Evolutionary conservation across 306 rosid species (phyloP), one percentile per base, ranked within the genome.

Genomic region (Corylus avellana): DNA sequence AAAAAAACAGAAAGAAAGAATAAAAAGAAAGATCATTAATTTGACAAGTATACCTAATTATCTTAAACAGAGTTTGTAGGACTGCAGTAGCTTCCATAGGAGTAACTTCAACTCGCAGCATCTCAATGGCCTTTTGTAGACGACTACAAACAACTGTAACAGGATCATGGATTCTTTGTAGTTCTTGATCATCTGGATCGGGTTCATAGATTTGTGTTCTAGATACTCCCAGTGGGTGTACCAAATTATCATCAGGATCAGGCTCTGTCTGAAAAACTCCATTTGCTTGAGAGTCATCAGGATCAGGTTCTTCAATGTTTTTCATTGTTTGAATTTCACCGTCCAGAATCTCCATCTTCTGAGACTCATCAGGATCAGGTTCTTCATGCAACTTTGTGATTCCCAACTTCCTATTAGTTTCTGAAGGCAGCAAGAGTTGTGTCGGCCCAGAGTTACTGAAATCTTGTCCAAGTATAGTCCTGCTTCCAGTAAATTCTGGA

Each of bases 161-260:
- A 63, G 94, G 83, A 72, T 88, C 97, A 79, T 90, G 90, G 64
- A 95, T 90, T 85, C 97, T 88, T 83, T 82, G 93, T 72, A 91
- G 70, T 83, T 90, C 98, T 80, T 89, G 84, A 86, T 95, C 97
- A 85, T 95, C 94, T 7, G 98, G 94, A 87, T 92, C 92, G 16
- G 92, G 96, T 78, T 93, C 98, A 67, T 80, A 88, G 46, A 83
- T 81, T 83, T 82, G 91, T 88, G 82, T 76, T 27, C 84, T 77
- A 72, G 89, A 86, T 32, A 67, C 73, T 37, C 80, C 85, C 48
- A 81, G 84, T 67, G 86, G 80, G 61, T 79, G 76, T 78, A 66
- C 83, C 63, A 70, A 66, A 64, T 66, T 79, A 67, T 85, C 91
- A 83, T 83, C 84, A 17, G 90, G 93, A 83, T 84, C 88, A 67